phyloP scores from a whole-genome alignment of 495 filamentous ascomycete genomes.

The Thermothielavioides terrestris region DNA sequence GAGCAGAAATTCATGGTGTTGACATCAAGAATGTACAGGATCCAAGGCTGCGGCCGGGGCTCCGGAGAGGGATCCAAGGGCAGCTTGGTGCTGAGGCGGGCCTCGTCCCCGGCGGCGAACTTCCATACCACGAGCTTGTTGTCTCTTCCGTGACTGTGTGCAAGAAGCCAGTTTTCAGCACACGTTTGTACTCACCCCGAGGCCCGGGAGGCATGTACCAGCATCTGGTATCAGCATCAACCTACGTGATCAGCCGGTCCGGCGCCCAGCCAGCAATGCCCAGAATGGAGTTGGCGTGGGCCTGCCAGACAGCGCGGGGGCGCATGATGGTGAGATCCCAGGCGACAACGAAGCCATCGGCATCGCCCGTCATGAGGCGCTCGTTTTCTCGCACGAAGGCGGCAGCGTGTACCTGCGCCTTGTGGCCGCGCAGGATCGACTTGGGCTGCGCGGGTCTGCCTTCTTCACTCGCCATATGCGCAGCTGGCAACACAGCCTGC shows the following conservation, averaged over 20 bases:
- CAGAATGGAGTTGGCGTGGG: conserved; percentile 71
- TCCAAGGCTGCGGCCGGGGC: conserved; percentile 61
- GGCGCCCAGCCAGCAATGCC: conserved; percentile 59
- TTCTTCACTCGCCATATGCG: too few relatives aligned
- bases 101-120: conserved; percentile 54
- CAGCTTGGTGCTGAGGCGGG: conserved; percentile 53
- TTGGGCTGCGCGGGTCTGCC: conserved; percentile 57
- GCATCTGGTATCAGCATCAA: conserved; percentile 12
- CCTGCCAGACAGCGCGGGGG: conserved; percentile 77
- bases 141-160: conserved; percentile 68
- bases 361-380: conserved; percentile 77
- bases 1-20: conserved; percentile 96
- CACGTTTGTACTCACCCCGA: too few relatives aligned
- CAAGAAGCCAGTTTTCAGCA: background rate
- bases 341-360: conserved; percentile 77
- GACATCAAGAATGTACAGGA: conserved; percentile 72
- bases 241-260: conserved; percentile 67
- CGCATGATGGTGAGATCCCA: conserved; percentile 82
- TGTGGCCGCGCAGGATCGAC: conserved; percentile 84
- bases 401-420: conserved; percentile 68
- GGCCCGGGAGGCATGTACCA: too few relatives aligned
- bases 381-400: conserved; percentile 63
- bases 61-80: conserved; percentile 51
- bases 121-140: conserved; percentile 83
- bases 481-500: too few relatives aligned